Base-by-base conservation (phyloP, 2,329 filamentous ascomycete species). In the Aureobasidium sp. region DNA sequence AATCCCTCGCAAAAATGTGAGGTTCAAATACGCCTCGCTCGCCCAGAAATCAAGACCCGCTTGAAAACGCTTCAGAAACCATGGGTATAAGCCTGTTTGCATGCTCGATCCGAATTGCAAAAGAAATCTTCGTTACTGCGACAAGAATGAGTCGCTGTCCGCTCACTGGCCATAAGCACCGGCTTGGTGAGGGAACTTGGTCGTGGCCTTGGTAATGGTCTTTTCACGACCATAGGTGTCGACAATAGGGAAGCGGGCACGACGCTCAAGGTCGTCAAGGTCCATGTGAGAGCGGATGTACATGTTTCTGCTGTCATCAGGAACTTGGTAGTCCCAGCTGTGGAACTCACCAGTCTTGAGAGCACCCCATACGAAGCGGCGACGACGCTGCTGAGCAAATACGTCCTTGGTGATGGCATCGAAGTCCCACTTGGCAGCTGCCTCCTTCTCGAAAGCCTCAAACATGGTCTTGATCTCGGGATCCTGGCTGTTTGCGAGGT, bases 211-310 rank as follows among this genome's bases (percentile, higher is more conserved):
- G 24, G 63, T 67, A n/a, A 67, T 52, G 22, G 61, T 53, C 63
- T 70, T 70, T 53, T 69, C 66, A 17, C 70, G 68, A 48, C 78
- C 78, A 29, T 74, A 65, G n/a, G 73, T 70, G 54, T 81, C 78
- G 19, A 81, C 78, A 3, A 77, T 73, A 1, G 90, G 90, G 75
- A 80, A 94, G 47, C 90, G 82, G 44, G 90, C 89, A 64, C 83
- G 83, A 61, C 88, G 82, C 78, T 94, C 90, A 7, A 94, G 79
- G 62, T 91, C 88, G 70, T 94, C 90, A 1, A 94, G 82, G 19
- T 89, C 86, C 68, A 91, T 87, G 71, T 89, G 87, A 37, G 87
- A 90, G 62, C 92, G 89, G 69, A 97, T 95, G 74, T 93, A 95
- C 75, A 89, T 89, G 67, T 69, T 62, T 57, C 66, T 67, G 64